Percentiles rank a stretch among this genome's conserved stretches.
Conservation (phyloP, 192 early-diverging fungal genomes). For the Coemansia sp. region DNA sequence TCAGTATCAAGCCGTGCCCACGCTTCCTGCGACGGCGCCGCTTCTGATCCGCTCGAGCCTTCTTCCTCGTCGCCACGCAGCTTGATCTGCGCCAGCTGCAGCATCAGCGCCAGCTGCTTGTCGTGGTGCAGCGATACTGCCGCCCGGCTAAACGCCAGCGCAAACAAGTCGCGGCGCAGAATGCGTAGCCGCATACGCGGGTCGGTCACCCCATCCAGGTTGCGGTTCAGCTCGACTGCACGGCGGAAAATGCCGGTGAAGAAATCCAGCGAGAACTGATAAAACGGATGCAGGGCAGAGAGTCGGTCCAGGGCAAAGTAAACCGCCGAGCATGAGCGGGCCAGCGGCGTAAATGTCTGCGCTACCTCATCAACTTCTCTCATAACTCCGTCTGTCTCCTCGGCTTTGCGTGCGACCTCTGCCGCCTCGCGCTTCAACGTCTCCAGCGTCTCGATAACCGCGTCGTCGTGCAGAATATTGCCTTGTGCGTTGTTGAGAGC, state of each 20-base stretch:
- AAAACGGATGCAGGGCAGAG: conserved; percentile 84
- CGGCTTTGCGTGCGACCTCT: conserved; percentile 88
- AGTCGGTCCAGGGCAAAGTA: conserved; percentile 99
- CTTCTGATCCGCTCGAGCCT: not conserved
- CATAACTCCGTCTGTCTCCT: conserved; percentile 92
- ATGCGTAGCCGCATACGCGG: conserved; percentile 67
- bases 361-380: conserved; percentile 94
- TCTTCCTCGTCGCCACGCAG: conserved; percentile 57
- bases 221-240: conserved; percentile 75
- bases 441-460: conserved; percentile 91
- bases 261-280: conserved; percentile 98
- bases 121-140: conserved; percentile 86
- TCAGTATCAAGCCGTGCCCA: conserved; percentile 46
- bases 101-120: conserved; percentile 84
- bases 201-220: conserved; percentile 65
- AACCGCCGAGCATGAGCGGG: conserved; percentile 84
- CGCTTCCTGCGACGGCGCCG: conserved; percentile 22
- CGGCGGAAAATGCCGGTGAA: conserved; percentile 90
- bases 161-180: conserved; percentile 81
- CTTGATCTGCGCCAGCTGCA: conserved; percentile 87
- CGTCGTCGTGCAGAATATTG: conserved; percentile 97
- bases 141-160: conserved; percentile 73
- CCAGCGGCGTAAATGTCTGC: conserved; percentile 84
- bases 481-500: conserved; percentile 93
- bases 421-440: conserved; percentile 94